Base-by-base conservation (phyloP, 768 basidiomycete genomes). In the Rhizopogon roseolus region DNA sequence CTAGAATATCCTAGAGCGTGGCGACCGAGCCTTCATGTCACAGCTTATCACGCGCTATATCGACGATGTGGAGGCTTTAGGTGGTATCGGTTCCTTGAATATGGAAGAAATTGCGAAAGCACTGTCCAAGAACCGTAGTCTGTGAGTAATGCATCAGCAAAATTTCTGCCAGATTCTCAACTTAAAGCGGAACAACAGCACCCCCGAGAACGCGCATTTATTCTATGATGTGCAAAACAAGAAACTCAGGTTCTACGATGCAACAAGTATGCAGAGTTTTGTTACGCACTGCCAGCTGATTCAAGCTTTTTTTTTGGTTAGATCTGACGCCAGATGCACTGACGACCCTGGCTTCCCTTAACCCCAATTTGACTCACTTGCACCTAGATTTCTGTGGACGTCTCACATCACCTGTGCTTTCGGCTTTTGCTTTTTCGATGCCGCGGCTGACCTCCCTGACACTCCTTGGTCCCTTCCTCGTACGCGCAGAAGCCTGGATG, bases 361-460 rank as follows among this genome's bases (percentile, higher is more conserved):
- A 95, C 66, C 91, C 93, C 0, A 90, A 89, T 60, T 76, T 99
- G 28, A 82, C 84, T 1, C 76, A 74, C 13, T 79, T 99, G 9
- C 81, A 86, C 0, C 84, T 99, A 16, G 88, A 93, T 61, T 85
- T 83, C 59, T 98, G 95, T 58, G 96, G 96, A 4, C 83, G 86
- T 34, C 78, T 98, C 54, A 79, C 88, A 50, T 81, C 86, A 58
- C 56, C 71, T 0, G 81, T 84, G 39, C 69, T 91, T 44, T 62
- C 69, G 14, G 67, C 79, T 25, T 90, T 91, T 78, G 76, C 76
- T 40, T 75, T 69, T 5, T 77, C 79, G 0, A 76, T 99, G 29
- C 85, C 82, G 2, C 66, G 80, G 13, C 80, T 99, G 39, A 78
- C 71, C 5, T 81, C 81, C 34, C 62, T 99, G 13, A 85, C 88